Conservation (phyloP, 306 rosid species). For the Citrullus amarus region DNA sequence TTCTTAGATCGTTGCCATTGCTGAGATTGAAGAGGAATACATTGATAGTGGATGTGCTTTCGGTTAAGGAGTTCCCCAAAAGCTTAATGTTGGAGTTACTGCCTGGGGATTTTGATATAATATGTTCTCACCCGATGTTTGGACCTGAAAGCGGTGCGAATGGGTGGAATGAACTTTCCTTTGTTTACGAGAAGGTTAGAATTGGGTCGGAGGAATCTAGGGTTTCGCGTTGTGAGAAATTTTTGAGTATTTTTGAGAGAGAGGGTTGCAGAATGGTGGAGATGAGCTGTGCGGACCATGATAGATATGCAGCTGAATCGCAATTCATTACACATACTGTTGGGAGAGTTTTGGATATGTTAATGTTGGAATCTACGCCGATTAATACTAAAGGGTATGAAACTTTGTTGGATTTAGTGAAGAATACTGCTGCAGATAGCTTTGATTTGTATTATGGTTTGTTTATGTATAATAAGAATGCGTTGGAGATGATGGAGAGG, state of each 20-base stretch:
- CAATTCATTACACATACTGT: constrained; percentile 78
- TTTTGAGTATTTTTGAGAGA: constrained; percentile 37
- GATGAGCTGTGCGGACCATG: constrained; percentile 63
- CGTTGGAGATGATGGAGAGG: constrained; percentile 54
- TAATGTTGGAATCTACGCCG: constrained; percentile 54
- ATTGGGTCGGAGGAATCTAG: constrained; percentile 38
- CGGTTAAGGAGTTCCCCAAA: constrained; percentile 73
- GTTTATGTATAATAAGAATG: constrained; percentile 59
- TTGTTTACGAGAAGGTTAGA: constrained; percentile 56
- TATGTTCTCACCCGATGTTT: constrained; percentile 81
- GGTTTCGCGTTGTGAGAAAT: constrained; percentile 31
- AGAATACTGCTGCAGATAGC: constrained; percentile 53
- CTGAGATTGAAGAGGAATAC: constrained; percentile 62
- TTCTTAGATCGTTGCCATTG: constrained; percentile 48
- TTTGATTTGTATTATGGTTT: constrained; percentile 72
- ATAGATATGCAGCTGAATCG: constrained; percentile 45
- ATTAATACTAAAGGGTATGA: constrained; percentile 75
- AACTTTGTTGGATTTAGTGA: constrained; percentile 54
- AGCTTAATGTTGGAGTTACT: constrained; percentile 28
- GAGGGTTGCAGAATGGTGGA: constrained; percentile 86
- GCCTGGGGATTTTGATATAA: constrained; percentile 44
- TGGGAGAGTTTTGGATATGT: constrained; percentile 59
- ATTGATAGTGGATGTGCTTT: constrained; percentile 57
- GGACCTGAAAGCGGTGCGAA: constrained; percentile 53
- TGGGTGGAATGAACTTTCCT: constrained; percentile 43